phyloP scores from a whole-genome alignment of 495 filamentous ascomycete species.

The Trichocladium antarcticum region DNA sequence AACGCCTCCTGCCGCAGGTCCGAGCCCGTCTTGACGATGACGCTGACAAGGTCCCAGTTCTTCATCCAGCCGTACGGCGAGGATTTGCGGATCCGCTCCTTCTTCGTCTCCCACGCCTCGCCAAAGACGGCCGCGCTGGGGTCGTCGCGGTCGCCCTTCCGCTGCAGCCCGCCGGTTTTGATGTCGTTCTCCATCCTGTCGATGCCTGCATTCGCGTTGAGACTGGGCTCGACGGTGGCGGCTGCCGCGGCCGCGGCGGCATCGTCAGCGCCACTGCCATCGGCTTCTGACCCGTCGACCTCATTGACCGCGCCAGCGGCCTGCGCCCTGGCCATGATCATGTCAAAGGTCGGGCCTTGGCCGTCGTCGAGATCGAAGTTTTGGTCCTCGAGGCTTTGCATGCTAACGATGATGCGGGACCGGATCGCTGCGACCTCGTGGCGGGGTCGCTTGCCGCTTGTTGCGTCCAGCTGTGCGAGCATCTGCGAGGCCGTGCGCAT shows the following conservation, averaged over 20 bases:
- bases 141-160: constrained; percentile 66
- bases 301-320: constrained; percentile 32
- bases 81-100: constrained; percentile 62
- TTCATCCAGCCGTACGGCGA: constrained; percentile 69
- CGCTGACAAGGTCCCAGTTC: constrained; percentile 69
- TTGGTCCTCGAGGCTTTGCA: constrained; percentile 73
- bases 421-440: constrained; percentile 65
- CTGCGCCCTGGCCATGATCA: constrained; percentile 52
- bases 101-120: constrained; percentile 64
- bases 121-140: constrained; percentile 72
- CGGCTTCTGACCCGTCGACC: constrained; percentile 17
- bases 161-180: constrained; percentile 63
- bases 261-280: constrained; percentile 41
- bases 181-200: constrained; percentile 73
- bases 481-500: constrained; percentile 73
- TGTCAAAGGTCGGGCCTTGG: constrained; percentile 56
- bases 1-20: constrained; percentile 70
- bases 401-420: constrained; percentile 68
- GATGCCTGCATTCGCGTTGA: constrained; percentile 54
- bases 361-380: constrained; percentile 54
- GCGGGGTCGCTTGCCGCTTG: constrained; percentile 56
- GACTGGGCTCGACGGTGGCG: constrained; percentile 25
- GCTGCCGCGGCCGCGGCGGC: constrained; percentile 18
- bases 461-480: constrained; percentile 64
- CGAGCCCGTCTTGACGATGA: constrained; percentile 70